Base-by-base conservation (phyloP, 345 rosid species). In the Citropsis articulata region DNA sequence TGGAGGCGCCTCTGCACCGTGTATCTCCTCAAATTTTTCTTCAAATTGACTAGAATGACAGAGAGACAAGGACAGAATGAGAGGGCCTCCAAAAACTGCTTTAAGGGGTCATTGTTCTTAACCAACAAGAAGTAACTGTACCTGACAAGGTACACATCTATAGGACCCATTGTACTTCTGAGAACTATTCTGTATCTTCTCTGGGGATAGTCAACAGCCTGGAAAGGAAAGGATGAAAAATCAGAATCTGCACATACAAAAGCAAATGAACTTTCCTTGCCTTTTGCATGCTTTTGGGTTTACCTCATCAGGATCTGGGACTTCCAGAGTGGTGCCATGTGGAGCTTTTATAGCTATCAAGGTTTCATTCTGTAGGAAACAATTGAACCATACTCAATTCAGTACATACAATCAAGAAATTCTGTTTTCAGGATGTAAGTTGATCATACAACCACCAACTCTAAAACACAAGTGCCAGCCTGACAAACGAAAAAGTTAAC, bases 251-350 rank as follows among this genome's bases (percentile, higher is more conserved):
- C 71, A 50, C 24, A 28, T 36, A 50, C 27, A 63, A 68, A 71
- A 19, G 45, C 2, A n/a, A 68, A 27, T 27, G 9, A 69, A 59
- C 40, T 33, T 59, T 72, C 28, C 40, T 55, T 31, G 2, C 72
- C 50, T 48, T 76, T 79, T 57, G 25, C 80, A 75, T 63, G 76
- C 62, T 65, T 42, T 62, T 73, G 27, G 64, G 81, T 78, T 82
- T 89, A 96, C 98, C 97, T 96, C 99, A 83, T 94, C 99, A 69
- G 99, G 99, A 87, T 92, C 99, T 53, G 99, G 99, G 79, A 96
- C 99, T 86, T 96, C 99, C 45, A 96, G 88, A 76, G 97, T 96
- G 73, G 99, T 96, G 69, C 97, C 99, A 81, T 96, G 99, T n/a
- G 99, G 99, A 84, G 99, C 99, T 84, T 94, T 94, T 48, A 94